Evolutionary conservation across 805 yeast species (phyloP).

Genomic region (Ascoidea tarda): DNA sequence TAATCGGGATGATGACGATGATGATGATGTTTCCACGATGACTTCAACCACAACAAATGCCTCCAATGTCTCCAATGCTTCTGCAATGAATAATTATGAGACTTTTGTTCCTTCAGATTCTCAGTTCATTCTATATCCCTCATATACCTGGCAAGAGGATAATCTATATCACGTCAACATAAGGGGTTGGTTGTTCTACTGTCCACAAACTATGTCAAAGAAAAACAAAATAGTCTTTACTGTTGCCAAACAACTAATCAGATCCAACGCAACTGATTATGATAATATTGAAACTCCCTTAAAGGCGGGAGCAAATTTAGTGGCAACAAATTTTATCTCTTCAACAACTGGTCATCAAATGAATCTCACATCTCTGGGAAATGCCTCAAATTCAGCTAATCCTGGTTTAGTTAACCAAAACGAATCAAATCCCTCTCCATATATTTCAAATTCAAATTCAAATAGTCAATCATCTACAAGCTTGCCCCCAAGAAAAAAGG

Average conservation of each 20-base stretch:
- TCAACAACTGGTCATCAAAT: constrained; percentile 9
- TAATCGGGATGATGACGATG: too few relatives aligned
- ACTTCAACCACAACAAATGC: neutral
- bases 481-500: constrained; percentile 1
- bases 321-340: constrained; percentile 3
- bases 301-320: constrained; percentile 1
- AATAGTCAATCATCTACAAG: constrained; percentile 9
- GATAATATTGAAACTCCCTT: neutral
- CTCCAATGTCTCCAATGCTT: neutral
- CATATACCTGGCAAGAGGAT: constrained; percentile 25
- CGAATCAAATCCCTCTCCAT: constrained; percentile 5
- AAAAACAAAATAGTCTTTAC: constrained; percentile 59
- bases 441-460: constrained; percentile 1
- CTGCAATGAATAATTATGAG: neutral
- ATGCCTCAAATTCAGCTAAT: constrained; percentile 6
- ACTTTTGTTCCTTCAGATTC: constrained; percentile 37
- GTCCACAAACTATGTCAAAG: constrained; percentile 58
- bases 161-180: constrained; percentile 40
- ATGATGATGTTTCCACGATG: too few relatives aligned
- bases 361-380: constrained; percentile 1
- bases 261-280: constrained; percentile 15
- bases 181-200: constrained; percentile 52
- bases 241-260: constrained; percentile 53
- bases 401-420: neutral
- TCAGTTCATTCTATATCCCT: constrained; percentile 43